Evolutionary conservation across 768 basidiomycete species (phyloP), one percentile per base, ranked within the genome.

Genomic region (Suillus sp.): DNA sequence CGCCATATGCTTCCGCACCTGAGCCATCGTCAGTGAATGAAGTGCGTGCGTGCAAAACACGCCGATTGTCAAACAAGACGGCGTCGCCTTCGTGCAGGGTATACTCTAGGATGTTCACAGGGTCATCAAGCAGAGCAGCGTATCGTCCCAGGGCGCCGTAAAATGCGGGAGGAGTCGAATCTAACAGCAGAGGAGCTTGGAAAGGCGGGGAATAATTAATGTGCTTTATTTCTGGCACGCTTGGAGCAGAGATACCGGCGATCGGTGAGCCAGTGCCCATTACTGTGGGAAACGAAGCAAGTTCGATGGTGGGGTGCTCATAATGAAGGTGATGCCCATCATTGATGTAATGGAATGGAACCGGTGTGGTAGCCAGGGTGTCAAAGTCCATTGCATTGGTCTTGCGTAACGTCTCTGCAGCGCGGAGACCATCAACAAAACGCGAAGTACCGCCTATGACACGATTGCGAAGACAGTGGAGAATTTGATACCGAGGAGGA

Each of bases 201-300:
- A 98, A 99, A 0, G 95, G 96, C 0, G 96, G 96, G 1, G 92
- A 90, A 75, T 96, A 98, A 77, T 95, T 98, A 70, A 98, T 84
- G 64, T 89, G 83, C 50, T 78, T 75, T 67, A 96, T 82, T 10
- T 70, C 62, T 10, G 69, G 71, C 37, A 62, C 64, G 0, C 61
- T 63, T 4, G 64, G 51, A 4, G 61, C 43, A 25, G 55, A 32
- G 3, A 60, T 37, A 50, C 63, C 20, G 0, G 51, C 50, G 16
- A 59, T 25, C 11, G 56, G 65, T 5, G n/a, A 27, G n/a, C 8
- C 35, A 30, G 67, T 70, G 42, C 59, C 56, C 30, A 65, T 54
- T 14, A 61, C 38, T 32, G 66, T 47, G 30, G 72, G 62, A 27
- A 70, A 2, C 59, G 62, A 60, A 32, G 68, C 59, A 51, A 94